Conservation (phyloP, 208 protist species). For the Trypanosoma melophagium region DNA sequence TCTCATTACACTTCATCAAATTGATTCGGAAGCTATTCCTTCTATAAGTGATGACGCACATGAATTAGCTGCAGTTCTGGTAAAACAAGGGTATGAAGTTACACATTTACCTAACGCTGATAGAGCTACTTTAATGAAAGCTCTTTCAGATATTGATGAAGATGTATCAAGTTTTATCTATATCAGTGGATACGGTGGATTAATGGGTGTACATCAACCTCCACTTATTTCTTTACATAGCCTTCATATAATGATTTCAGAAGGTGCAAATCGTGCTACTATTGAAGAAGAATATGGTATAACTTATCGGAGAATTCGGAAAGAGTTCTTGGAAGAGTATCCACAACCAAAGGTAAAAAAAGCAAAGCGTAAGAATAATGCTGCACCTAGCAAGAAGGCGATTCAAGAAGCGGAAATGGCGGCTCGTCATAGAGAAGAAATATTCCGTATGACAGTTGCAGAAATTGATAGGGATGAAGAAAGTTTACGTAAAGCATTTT, state of each 20-base stretch:
- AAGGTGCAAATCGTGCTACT: slow-evolving; percentile 47
- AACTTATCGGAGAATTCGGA: slow-evolving; percentile 36
- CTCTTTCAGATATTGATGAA: slow-evolving; percentile 56
- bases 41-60: slow-evolving; percentile 40
- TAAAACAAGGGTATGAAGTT: slow-evolving; percentile 79
- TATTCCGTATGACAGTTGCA: slow-evolving; percentile 37
- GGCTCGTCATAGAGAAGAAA: slow-evolving; percentile 51
- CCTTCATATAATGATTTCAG: slow-evolving; percentile 62
- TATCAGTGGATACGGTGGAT: slow-evolving; percentile 84
- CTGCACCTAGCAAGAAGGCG: slow-evolving; percentile 44
- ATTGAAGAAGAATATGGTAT: slow-evolving; percentile 45
- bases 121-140: slow-evolving; percentile 47
- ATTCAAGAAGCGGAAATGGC: slow-evolving; percentile 57
- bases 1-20: slow-evolving; percentile 68
- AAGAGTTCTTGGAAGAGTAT: slow-evolving; percentile 36
- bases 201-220: slow-evolving; percentile 68
- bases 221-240: slow-evolving; percentile 53
- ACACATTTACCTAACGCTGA: slow-evolving; percentile 52
- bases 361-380: slow-evolving; percentile 17
- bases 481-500: slow-evolving; percentile 30
- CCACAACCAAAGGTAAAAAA: slow-evolving; percentile 54
- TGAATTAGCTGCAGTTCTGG: slow-evolving; percentile 53
- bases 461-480: slow-evolving; percentile 67
- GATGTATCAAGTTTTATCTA: slow-evolving; percentile 77
- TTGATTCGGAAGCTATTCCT: slow-evolving; percentile 43